Evolutionary conservation across 164 flowering plant species (phyloP), one percentile per base, ranked within the genome.

Genomic region (Sextonia rubra): DNA sequence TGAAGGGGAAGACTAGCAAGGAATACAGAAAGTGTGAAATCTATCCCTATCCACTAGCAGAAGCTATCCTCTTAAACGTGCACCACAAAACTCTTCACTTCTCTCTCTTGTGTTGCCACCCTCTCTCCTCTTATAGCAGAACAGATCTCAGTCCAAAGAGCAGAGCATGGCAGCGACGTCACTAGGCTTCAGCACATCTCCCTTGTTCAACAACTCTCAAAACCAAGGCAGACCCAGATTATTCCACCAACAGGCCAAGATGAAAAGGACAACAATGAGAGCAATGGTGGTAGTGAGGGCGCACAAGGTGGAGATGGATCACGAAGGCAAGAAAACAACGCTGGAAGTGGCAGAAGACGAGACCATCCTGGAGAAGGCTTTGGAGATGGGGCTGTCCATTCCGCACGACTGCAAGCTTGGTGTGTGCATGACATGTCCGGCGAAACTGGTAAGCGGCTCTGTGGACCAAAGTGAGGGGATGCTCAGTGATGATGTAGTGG

Each of bases 341-440:
- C 81, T 94, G 22, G 90, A 91, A 14, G 99, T 93, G 49, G 99
- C 89, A 2, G 82, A 84, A 9, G 96, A 91, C 68, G 99, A 95
- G 88, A 88, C 83, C 70, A 91, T 95, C 5, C 83, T 95, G 0
- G 55, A 80, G n/a, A 89, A 84, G 84, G 97, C 97, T 18, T 61
- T 95, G 78, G 99, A 93, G 37, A 58, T 56, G 49, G 99, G 96
- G 55, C 3, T 95, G 78, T 12, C 65, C 0, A 90, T 95, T 47
- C 97, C 99, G 0, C 88, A 95, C 76, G 99, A 95, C 79, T 95
- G 99, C 83, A 91, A 93, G 81, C 93, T 95, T 29, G 99, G 99
- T 5, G 99, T 94, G 30, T 92, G 99, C 86, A 94, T 94, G 97
- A 95, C 99, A 6, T 95, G 99, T 77, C 99, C 98, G 0, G 97